Base-by-base conservation (phyloP, 2,329 filamentous ascomycete species). In the Penicillium sp. region DNA sequence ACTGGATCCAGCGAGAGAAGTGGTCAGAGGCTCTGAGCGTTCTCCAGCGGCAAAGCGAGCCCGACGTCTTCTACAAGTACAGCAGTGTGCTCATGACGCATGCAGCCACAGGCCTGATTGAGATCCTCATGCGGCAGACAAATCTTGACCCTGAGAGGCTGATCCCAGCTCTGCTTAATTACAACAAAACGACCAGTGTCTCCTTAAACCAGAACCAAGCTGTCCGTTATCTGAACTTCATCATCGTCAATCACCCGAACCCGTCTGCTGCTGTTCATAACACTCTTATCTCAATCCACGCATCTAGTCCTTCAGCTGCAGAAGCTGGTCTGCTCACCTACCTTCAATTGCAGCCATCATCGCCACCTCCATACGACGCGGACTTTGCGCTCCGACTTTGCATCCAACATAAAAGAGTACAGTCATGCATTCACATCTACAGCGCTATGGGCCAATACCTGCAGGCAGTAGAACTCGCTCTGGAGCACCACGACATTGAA, bases 361-460 rank as follows among this genome's bases (percentile, higher is more conserved):
- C 87, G 17, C 80, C 82, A 35, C 88, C 89, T 31, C 80, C 81
- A 31, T 98, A 94, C 63, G 93, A 98, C 61, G 87, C 88, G 2
- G 93, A 98, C 65, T 98, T 98, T 67, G 93, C 93, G 1, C 81
- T 98, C 19, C 85, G 93, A 9, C 78, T 97, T 9, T 98, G 93
- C 68, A 97, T 98, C 51, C 86, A 96, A 57, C 83, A 98, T 67
- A 83, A 90, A 53, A 85, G 93, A 30, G 90, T 96, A 1, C 83
- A 95, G 48, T 94, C 88, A 10, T 95, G 90, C 59, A 91, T 97
- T 4, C 90, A 97, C 65, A 96, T 98, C 48, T 98, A 97, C 72
- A 94, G 86, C 40, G 86, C 84, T 46, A 98, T 98, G 91, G 85
- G 85, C 0, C 89, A 97, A 64, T 96, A 94, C 60, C 79, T 87